These are phyloP conservation scores for Prunus persica DNA, from an alignment of 306 rosid species.

Conservation along the genomic window DNA sequence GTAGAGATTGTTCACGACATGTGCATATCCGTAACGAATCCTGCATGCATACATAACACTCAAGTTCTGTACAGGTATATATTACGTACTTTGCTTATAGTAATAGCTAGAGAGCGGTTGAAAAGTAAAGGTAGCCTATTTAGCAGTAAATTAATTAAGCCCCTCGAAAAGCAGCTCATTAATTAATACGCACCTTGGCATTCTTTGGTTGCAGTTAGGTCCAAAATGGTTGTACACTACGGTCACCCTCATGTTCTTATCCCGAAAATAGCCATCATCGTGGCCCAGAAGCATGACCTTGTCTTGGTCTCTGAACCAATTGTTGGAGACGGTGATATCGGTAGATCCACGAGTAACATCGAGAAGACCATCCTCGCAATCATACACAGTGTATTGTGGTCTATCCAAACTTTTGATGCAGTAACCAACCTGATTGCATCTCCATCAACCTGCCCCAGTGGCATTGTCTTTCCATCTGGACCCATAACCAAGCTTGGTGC, in stretches of 20 bases:
- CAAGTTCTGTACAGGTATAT: not conserved
- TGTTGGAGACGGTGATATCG: conserved; percentile 36
- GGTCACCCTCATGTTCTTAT: conserved; percentile 34
- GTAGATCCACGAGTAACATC: conserved; percentile 43
- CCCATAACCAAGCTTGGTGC: conserved; percentile 26
- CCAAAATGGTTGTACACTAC: conserved; percentile 41
- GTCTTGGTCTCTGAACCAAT: conserved; percentile 44
- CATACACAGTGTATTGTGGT: conserved; percentile 38
- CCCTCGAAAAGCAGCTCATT: no score
- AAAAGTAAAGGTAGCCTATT: no score
- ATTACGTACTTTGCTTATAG: no score
- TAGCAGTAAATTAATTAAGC: no score
- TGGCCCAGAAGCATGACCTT: conserved; percentile 47
- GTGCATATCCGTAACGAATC: conserved; percentile 39
- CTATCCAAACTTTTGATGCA: conserved; percentile 37
- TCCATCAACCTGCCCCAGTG: conserved; percentile 31
- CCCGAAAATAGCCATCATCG: conserved; percentile 31
- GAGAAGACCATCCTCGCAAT: conserved; percentile 33
- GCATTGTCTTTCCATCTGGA: conserved; percentile 10
- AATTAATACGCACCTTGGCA: conserved; percentile 28
- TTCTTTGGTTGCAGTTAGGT: conserved; percentile 45
- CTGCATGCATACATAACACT: conserved; percentile 1
- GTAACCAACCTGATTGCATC: conserved; percentile 35
- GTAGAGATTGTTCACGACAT: conserved; percentile 39
- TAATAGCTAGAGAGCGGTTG: no score